Base-by-base conservation (phyloP, 2,329 filamentous ascomycete genomes). In the Beauveria sp. region DNA sequence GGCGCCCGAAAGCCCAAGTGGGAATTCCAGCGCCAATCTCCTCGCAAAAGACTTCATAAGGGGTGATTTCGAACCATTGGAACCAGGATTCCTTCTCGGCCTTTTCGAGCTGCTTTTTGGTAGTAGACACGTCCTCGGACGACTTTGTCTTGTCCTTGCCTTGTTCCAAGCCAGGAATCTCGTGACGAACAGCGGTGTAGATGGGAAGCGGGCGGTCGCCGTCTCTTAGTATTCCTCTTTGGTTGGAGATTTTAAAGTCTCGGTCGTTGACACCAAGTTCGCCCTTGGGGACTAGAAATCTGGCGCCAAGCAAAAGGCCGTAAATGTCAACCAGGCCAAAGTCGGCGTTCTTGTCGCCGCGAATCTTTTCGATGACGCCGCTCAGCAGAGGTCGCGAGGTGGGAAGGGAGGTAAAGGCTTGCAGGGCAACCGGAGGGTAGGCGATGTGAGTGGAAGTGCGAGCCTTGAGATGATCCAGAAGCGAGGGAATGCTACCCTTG, bases 31-130 rank as follows among this genome's bases (percentile, higher is more conserved):
- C 92, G 26, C 83, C 83, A 56, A 96, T 87, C 70, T 97, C 93
- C 73, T 98, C 93, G 67, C 92, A 96, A 74, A 95, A 97, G 71
- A 97, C 88, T 72, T 98, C 93, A 70, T 96, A 97, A 0, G 93
- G 93, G 0, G 91, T 96, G 69, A 93, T 89, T 70, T 99, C 95
- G 67, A 95, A 97, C 93, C 95, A 98, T 69, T 99, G 93, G 69
- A 98, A 99, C 90, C 93, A 98, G 2, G 91, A 83, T 69, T 96
- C 89, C 63, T 81, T 80, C 69, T 76, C 85, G 10, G 82, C 78
- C 56, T 77, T 72, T 65, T 79, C 77, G 66, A 85, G 83, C 0
- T 77, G 80, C 22, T 76, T 74, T 63, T 87, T 80, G 40, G 75
- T 52, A 73, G 75, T 42, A 74, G 75, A 8, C 66, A 67, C 1